Percentiles rank a stretch among this genome's conserved stretches.
phyloP scores from a whole-genome alignment of 768 basidiomycete genomes.

The Botryobasidium botryosum region DNA sequence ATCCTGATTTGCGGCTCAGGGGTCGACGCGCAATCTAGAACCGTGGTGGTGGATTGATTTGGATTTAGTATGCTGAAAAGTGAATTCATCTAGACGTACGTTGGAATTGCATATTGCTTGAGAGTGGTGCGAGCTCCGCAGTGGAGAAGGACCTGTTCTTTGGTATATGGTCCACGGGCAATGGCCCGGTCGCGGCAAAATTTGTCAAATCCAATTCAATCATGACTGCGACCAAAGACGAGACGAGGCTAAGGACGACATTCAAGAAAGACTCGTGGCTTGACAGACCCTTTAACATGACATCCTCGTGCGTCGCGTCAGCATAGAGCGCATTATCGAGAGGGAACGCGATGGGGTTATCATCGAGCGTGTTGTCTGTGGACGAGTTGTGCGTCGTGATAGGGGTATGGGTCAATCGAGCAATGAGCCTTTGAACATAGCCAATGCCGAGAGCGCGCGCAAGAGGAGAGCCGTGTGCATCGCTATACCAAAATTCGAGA shows the following conservation, averaged over 20 bases:
- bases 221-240: conserved; percentile 32
- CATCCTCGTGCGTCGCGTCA: conserved; percentile 57
- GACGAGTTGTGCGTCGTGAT: conserved; percentile 21
- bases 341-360: conserved; percentile 19
- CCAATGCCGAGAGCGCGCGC: conserved; percentile 63
- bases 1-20: conserved; percentile 17
- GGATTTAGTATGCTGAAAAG: not conserved
- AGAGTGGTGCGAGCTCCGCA: conserved; percentile 24
- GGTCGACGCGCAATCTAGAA: conserved; percentile 18
- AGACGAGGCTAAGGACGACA: too few species aligned
- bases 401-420: conserved; percentile 41
- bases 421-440: conserved; percentile 66
- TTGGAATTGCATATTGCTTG: conserved; percentile 48
- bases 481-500: conserved; percentile 42
- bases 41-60: too few species aligned
- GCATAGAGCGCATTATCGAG: conserved; percentile 22
- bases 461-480: conserved; percentile 67
- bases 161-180: conserved; percentile 59
- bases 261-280: not conserved
- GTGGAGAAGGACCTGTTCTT: conserved; percentile 21
- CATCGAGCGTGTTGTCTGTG: conserved; percentile 25
- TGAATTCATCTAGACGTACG: conserved; percentile 27
- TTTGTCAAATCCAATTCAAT: conserved; percentile 71
- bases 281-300: conserved; percentile 54
- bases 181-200: conserved; percentile 51